Conservation (phyloP, 257 asterid genomes). For the Gentiana macrophylla region DNA sequence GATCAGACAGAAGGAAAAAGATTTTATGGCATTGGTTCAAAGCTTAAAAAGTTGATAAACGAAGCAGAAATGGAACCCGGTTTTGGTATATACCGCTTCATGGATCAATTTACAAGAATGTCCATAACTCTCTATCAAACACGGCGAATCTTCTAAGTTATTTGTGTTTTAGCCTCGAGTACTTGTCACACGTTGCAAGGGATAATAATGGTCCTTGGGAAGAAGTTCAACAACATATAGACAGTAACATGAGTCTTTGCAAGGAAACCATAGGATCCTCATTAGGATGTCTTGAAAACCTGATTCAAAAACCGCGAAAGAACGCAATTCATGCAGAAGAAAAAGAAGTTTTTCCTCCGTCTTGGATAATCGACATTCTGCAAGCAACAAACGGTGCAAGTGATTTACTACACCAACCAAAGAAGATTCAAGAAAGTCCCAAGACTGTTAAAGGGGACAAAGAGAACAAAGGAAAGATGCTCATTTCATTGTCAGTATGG, state of each 20-base stretch:
- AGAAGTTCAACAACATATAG: slow-evolving; percentile 32
- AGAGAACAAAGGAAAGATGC: too few species aligned
- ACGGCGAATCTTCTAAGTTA: slow-evolving; percentile 29
- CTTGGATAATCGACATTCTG: not conserved
- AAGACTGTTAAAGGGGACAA: not conserved
- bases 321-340: not conserved
- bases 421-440: not conserved
- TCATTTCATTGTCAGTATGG: slow-evolving; percentile 1
- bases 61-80: slow-evolving; percentile 55
- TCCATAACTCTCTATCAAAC: too few species aligned
- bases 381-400: too few species aligned
- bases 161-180: slow-evolving; percentile 23
- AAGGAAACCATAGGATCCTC: slow-evolving; percentile 24
- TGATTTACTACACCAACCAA: not conserved
- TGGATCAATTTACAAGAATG: too few species aligned
- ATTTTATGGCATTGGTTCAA: slow-evolving; percentile 19
- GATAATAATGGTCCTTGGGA: slow-evolving; percentile 12
- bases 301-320: not conserved
- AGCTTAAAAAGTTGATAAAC: slow-evolving; percentile 24
- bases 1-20: slow-evolving; percentile 21
- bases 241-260: slow-evolving; percentile 19
- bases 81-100: slow-evolving; percentile 44
- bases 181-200: slow-evolving; percentile 19
- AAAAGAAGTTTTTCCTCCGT: not conserved
- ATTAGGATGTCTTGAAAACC: slow-evolving; percentile 15